phyloP scores from a whole-genome alignment of 1,284 basidiomycete species.

The Papiliotrema fonsecae region DNA sequence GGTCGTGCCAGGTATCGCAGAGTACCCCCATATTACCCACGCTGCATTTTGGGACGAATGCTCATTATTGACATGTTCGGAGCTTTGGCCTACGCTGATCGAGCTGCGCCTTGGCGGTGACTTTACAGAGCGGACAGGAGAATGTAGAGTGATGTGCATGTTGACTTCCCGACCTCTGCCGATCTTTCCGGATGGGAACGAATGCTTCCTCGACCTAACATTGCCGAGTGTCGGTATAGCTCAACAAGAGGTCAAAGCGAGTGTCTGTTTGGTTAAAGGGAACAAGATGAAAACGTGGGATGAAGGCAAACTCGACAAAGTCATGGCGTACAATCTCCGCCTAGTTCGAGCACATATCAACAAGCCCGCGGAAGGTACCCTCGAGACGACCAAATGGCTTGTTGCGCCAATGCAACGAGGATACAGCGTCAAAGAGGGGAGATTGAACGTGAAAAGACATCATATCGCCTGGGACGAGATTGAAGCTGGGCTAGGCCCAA shows the following conservation, averaged over 20 bases:
- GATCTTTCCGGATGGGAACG: slow-evolving; percentile 3
- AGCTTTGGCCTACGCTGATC: slow-evolving; percentile 15
- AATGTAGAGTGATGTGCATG: slow-evolving; percentile 20
- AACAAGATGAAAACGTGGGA: slow-evolving; percentile 18
- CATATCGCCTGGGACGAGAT: slow-evolving; percentile 39
- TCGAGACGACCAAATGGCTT: slow-evolving; percentile 20
- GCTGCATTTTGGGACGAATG: slow-evolving; percentile 19
- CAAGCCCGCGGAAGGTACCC: slow-evolving; percentile 13
- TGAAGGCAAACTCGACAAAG: slow-evolving; percentile 15
- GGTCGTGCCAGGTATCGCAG: slow-evolving; percentile 5
- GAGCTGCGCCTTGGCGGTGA: slow-evolving; percentile 6
- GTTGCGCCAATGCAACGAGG: slow-evolving; percentile 21
- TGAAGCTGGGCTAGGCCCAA: slow-evolving; percentile 2
- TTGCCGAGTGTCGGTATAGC: background rate
- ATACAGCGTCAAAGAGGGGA: slow-evolving; percentile 1
- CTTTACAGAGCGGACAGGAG: background rate
- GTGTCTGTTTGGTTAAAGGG: slow-evolving; percentile 10
- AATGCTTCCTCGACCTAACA: background rate
- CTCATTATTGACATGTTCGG: slow-evolving; percentile 4
- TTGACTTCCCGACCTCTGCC: slow-evolving; percentile 16
- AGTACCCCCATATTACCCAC: slow-evolving; percentile 7
- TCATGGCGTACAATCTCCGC: slow-evolving; percentile 22
- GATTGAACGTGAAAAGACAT: slow-evolving; percentile 6
- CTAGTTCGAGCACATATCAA: slow-evolving; percentile 28
- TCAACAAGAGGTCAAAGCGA: background rate